These are phyloP conservation scores for Colletotrichum graminicola DNA, from an alignment of 2,329 filamentous ascomycete genomes.

Conservation along the genomic window DNA sequence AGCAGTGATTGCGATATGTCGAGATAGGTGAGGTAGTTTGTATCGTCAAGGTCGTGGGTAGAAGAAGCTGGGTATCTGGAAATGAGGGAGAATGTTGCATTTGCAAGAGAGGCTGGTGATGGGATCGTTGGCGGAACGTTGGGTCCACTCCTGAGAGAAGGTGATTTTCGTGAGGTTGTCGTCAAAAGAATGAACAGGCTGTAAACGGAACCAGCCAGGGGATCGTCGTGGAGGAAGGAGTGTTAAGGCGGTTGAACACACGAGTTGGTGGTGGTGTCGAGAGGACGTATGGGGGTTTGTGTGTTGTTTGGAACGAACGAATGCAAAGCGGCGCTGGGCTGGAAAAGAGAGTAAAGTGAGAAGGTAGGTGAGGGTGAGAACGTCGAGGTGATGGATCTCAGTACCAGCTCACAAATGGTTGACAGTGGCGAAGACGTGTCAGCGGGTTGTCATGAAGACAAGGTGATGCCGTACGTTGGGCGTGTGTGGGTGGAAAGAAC, in stretches of 20 bases:
- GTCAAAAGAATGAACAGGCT: conserved; percentile 41
- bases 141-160: background rate
- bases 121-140: conserved; percentile 21
- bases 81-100: conserved; percentile 7
- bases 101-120: conserved; percentile 16
- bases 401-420: conserved; percentile 38
- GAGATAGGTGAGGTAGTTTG: conserved; percentile 14
- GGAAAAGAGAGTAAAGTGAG: conserved; percentile 40
- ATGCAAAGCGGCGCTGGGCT: conserved; percentile 38
- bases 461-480: conserved; percentile 14
- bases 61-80: conserved; percentile 28
- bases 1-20: conserved; percentile 19
- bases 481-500: conserved; percentile 33
- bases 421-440: conserved; percentile 15
- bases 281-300: conserved; percentile 2
- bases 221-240: conserved; percentile 8
- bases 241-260: conserved; percentile 7
- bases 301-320: conserved; percentile 37
- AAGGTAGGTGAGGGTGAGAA: conserved; percentile 36
- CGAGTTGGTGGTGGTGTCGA: background rate
- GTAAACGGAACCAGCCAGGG: conserved; percentile 29
- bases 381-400: conserved; percentile 22
- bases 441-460: conserved; percentile 28
- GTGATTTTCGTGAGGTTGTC: conserved; percentile 16
- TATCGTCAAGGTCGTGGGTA: conserved; percentile 36